Base-by-base conservation (phyloP, 2,329 filamentous ascomycete species). In the Huntiella savannae region DNA sequence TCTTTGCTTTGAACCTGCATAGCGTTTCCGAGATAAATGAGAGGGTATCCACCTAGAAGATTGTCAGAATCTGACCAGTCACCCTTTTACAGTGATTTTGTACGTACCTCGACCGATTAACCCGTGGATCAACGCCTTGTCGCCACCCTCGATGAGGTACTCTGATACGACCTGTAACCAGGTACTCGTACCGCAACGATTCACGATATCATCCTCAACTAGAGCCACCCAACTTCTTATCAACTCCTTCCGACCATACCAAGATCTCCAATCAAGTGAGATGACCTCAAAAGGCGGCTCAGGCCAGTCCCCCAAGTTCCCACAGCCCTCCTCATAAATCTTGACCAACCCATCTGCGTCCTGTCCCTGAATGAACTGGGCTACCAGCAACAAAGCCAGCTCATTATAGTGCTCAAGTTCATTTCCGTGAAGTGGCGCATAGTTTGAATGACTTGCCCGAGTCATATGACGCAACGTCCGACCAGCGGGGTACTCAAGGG, bases 11-110 rank as follows among this genome's bases (percentile, higher is more conserved):
- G 75, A 55, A 96, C 69, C 64, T 98, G 88, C 57, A 81, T 88
- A 7, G 86, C 91, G 58, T 93, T 95, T n/a, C 77, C 87, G 2
- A 98, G 70, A 56, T 96, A 91, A 49, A 96, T 91, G n/a, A 96
- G 67, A 1, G 88, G 83, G 55, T 95, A 84, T 13, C 81, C 88
- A 50, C 94, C 82, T 88, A 52, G 34, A 46, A 50, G 2, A 36
- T 15, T 36, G 49, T 50, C 32, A 46, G 44, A 12, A 10, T 19
- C 19, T 11, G n/a, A 6, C 19, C 22, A 16, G 22, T 42, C 10
- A 35, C 22, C 37, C n/a, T 7, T 11, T 37, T 19, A 19, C 28
- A 17, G 17, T 12, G 15, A 7, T 37, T 36, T 35, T 34, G 17
- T 43, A 64, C 82, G 48, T 73, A 91, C 84, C 71, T 46, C 84